Conservation (phyloP, 2,329 filamentous ascomycete species). For the Didymella keratinophila region DNA sequence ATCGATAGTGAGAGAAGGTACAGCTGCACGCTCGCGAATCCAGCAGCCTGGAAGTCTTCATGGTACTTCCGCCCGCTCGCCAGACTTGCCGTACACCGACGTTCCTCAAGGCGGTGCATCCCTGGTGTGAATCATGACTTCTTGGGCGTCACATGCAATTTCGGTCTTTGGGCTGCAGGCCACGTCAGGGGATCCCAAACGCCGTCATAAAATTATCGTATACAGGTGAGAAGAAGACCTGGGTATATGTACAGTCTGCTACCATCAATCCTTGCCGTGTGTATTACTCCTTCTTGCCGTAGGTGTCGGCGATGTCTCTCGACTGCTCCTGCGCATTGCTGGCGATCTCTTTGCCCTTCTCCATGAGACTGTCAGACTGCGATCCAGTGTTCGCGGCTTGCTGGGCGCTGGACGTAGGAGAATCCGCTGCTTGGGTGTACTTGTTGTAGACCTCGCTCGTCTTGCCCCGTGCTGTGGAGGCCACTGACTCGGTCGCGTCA, state of each 20-base stretch:
- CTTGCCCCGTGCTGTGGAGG: slow-evolving; percentile 30
- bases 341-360: slow-evolving; percentile 34
- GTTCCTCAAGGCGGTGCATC: background rate
- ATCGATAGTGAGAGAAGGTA: background rate
- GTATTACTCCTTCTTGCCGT: slow-evolving; percentile 16
- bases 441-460: slow-evolving; percentile 22
- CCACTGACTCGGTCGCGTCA: slow-evolving; percentile 27
- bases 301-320: slow-evolving; percentile 23
- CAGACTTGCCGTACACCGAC: background rate
- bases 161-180: slow-evolving; percentile 12
- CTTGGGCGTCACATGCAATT: slow-evolving; percentile 17
- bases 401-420: slow-evolving; percentile 9
- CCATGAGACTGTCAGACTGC: slow-evolving; percentile 26
- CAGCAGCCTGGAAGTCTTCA: background rate
- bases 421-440: slow-evolving; percentile 17
- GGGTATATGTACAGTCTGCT: slow-evolving; percentile 34
- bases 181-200: slow-evolving; percentile 20
- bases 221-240: slow-evolving; percentile 14
- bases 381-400: slow-evolving; percentile 14
- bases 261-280: background rate
- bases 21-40: background rate
- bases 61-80: background rate
- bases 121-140: slow-evolving; percentile 1
- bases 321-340: slow-evolving; percentile 24
- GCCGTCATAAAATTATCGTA: slow-evolving; percentile 2